phyloP scores from a whole-genome alignment of 192 early-diverging fungal species.

The Entophlyctis helioformis region DNA sequence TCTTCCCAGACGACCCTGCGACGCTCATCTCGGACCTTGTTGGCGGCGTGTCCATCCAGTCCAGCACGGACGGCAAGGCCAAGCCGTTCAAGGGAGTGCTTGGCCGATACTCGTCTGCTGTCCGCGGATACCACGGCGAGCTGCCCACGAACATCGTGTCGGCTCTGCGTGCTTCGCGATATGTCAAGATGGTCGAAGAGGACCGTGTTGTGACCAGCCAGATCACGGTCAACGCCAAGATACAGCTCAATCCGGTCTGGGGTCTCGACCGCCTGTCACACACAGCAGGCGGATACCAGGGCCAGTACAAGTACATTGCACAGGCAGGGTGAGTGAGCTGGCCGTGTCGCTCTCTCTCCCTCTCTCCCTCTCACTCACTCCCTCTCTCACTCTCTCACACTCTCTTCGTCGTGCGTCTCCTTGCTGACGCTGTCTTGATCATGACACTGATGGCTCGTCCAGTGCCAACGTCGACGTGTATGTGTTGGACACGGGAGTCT shows the following conservation, averaged over 20 bases:
- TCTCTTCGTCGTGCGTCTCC: too few species aligned
- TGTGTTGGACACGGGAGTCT: slow-evolving; percentile 35
- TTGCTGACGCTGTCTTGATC: too few species aligned
- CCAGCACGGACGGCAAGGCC: too few species aligned
- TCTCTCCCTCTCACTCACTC: too few species aligned
- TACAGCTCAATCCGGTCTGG: background rate
- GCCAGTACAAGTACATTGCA: background rate
- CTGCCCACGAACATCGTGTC: background rate
- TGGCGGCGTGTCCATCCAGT: background rate
- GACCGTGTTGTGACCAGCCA: background rate
- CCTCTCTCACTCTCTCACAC: too few species aligned
- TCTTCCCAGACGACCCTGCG: too few species aligned
- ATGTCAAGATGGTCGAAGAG: background rate
- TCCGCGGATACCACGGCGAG: too few species aligned
- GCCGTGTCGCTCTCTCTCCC: too few species aligned
- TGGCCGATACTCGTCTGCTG: background rate
- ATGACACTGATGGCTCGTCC: too few species aligned
- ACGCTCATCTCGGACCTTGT: too few species aligned
- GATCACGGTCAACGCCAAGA: too few species aligned
- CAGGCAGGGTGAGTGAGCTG: background rate
- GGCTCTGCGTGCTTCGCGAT: background rate
- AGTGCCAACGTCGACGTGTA: slow-evolving; percentile 6
- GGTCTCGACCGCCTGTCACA: slow-evolving; percentile 5
- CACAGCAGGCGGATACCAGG: background rate
- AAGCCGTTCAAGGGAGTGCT: background rate